Evolutionary conservation across 192 early-diverging fungal genomes (phyloP).

Genomic region (Dispira parvispora): DNA sequence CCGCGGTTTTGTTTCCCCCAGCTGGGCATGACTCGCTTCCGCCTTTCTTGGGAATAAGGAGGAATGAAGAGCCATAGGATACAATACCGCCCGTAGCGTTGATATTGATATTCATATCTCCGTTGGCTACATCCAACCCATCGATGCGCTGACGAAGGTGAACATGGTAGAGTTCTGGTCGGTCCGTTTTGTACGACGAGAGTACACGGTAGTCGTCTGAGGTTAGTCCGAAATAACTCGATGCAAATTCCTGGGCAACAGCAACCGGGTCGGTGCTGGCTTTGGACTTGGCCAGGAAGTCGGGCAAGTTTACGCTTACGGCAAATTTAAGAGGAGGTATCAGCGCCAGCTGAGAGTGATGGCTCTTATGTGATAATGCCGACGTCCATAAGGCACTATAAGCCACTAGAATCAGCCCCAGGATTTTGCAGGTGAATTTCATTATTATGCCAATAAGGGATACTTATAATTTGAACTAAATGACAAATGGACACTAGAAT

Average conservation of each 20-base stretch:
- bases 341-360: too few species aligned
- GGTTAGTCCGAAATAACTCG: neutral
- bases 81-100: slow-evolving; percentile 36
- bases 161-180: slow-evolving; percentile 23
- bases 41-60: neutral
- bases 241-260: neutral
- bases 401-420: too few species aligned
- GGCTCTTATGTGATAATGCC: too few species aligned
- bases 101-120: slow-evolving; percentile 59
- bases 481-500: too few species aligned
- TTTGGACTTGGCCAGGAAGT: too few species aligned
- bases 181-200: neutral
- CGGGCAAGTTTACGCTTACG: too few species aligned
- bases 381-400: too few species aligned
- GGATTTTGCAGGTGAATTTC: too few species aligned
- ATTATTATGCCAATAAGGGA: too few species aligned
- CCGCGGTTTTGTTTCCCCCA: neutral
- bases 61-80: slow-evolving; percentile 48
- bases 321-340: too few species aligned
- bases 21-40: neutral
- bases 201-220: neutral
- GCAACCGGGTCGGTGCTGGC: neutral
- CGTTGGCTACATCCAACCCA: slow-evolving; percentile 45
- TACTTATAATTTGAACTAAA: too few species aligned
- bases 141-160: slow-evolving; percentile 35